Percentiles rank a stretch among this genome's conserved stretches.
phyloP scores from a whole-genome alignment of 306 rosid species.

The Glycine latifolia region DNA sequence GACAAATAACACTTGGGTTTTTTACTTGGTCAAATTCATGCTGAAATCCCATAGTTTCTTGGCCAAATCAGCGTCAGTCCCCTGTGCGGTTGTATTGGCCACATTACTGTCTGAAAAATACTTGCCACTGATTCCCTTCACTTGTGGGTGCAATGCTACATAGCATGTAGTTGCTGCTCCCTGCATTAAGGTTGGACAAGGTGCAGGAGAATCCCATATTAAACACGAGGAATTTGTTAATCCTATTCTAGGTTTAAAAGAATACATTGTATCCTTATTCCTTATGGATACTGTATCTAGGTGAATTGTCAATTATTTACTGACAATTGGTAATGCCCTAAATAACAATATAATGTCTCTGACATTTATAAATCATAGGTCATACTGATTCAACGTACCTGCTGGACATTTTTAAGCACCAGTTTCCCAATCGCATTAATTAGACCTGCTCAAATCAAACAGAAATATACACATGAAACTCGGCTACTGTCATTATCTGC shows the following conservation, averaged over 20 bases:
- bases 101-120: slow-evolving; percentile 69
- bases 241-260: neutral
- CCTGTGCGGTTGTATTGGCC: slow-evolving; percentile 57
- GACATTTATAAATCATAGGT: slow-evolving; percentile 33
- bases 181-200: slow-evolving; percentile 47
- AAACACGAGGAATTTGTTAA: slow-evolving; percentile 1
- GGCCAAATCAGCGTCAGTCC: slow-evolving; percentile 64
- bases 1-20: neutral
- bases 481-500: neutral
- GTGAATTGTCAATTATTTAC: neutral
- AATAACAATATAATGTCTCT: neutral
- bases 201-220: slow-evolving; percentile 12
- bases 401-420: slow-evolving; percentile 67
- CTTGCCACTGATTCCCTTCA: slow-evolving; percentile 72
- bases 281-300: neutral
- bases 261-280: neutral
- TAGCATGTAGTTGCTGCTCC: slow-evolving; percentile 96
- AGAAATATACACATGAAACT: slow-evolving; percentile 28
- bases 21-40: slow-evolving; percentile 49
- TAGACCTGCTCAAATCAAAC: slow-evolving; percentile 60
- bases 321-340: neutral
- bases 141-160: slow-evolving; percentile 83
- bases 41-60: slow-evolving; percentile 89
- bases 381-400: slow-evolving; percentile 54
- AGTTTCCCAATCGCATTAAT: slow-evolving; percentile 52